Base-by-base conservation (phyloP, 2,329 filamentous ascomycete genomes). In the Dothiorella sarmentorum region DNA sequence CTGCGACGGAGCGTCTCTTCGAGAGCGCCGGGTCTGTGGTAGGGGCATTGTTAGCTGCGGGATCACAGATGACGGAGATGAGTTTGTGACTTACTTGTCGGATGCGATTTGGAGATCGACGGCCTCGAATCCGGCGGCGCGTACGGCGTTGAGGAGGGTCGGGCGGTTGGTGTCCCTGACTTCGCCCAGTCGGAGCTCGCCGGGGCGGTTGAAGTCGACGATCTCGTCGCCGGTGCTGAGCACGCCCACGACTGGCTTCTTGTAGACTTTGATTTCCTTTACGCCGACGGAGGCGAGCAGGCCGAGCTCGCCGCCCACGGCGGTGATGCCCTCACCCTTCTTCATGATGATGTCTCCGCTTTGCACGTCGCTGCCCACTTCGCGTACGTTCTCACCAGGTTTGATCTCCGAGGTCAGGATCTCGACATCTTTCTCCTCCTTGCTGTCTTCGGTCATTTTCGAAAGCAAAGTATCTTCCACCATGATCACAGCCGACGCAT, bases 161-260 rank as follows among this genome's bases (percentile, higher is more conserved):
- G 92, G 90, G 11, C 94, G 84, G 69, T 99, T 99, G 3, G 90
- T 96, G 71, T 99, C 94, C 58, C 94, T 83, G 18, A 99, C 94
- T 72, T 97, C 90, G 35, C 94, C 94, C 0, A 89, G 78, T 3
- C 80, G 80, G 7, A 97, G 77, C 0, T 78, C 75, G 0, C 82
- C 84, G 0, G 83, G 78, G 24, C 82, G 77, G 60, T 87, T 78
- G 66, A 94, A 87, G 62, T 87, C 83, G 4, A 97, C 87, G 51
- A 99, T 90, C 73, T 99, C 94, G 69, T 99, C 93, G 20, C 94
- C 94, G 0, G 94, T 99, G 53, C 92, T 97, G 17, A 99, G 75
- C 2, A 99, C 86, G 4, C 92, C 94, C 7, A 99, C 80, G 7
- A 90, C 76, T 0, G 94, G 93, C 57, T 85, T 86, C 49, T 81